Evolutionary conservation across 148 eudicot species (phyloP).

Genomic region (Arctostaphylos glauca): DNA sequence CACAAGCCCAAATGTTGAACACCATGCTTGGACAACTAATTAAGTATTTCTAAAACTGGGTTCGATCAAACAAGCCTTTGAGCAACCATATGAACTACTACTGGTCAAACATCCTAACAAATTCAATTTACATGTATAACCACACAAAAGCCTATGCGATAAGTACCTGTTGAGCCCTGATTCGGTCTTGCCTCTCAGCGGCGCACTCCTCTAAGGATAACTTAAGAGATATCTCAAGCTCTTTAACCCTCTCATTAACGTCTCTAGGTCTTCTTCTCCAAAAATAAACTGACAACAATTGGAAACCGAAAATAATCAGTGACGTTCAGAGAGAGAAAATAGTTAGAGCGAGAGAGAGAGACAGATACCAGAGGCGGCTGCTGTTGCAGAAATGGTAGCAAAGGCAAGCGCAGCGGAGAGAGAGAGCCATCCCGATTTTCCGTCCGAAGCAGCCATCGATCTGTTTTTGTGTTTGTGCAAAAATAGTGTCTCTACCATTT

Average conservation of each 20-base stretch:
- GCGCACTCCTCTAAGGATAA: slow-evolving; percentile 46
- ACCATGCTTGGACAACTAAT: not conserved
- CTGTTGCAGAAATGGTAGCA: slow-evolving; percentile 29
- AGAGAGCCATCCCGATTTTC: slow-evolving; percentile 40
- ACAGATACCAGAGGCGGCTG: slow-evolving; percentile 35
- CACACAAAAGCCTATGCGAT: not conserved
- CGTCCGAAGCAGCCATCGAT: slow-evolving; percentile 28
- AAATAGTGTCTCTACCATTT: too few relatives aligned
- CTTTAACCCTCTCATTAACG: slow-evolving; percentile 36
- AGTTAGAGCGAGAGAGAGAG: not conserved
- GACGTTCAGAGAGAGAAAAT: not conserved
- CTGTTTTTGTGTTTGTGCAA: too few relatives aligned
- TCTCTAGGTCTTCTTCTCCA: slow-evolving; percentile 43
- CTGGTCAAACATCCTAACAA: not conserved
- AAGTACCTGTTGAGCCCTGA: slow-evolving; percentile 78
- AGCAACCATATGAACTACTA: not conserved
- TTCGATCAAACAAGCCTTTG: not conserved
- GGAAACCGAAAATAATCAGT: not conserved
- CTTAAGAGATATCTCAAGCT: slow-evolving; percentile 56
- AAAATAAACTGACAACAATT: slow-evolving; percentile 27
- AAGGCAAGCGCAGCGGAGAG: slow-evolving; percentile 35
- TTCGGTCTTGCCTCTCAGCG: slow-evolving; percentile 89
- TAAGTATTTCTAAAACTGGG: not conserved
- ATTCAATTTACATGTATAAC: not conserved
- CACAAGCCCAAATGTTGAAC: not conserved